Evolutionary conservation across 1,284 basidiomycete species (phyloP), one percentile per base, ranked within the genome.

Genomic region (Trichosporon coremiiforme): DNA sequence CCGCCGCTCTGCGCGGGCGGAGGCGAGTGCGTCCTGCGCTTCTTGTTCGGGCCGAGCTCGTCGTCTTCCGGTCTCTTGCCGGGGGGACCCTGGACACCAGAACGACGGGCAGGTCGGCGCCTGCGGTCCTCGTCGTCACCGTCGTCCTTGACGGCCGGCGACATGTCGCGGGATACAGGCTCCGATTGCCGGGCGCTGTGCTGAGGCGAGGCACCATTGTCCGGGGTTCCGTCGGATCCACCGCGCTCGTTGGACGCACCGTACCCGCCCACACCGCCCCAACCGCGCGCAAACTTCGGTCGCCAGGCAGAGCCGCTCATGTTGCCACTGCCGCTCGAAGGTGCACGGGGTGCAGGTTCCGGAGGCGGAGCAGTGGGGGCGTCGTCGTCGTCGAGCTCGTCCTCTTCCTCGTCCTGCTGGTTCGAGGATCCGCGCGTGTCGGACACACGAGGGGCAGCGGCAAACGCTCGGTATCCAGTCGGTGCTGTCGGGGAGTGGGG

Each of bases 191-290:
- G 63, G 5, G 63, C 63, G 36, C 4, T 64, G 55, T 41, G 64
- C 47, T 7, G 71, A 72, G 8, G 63, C 35, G 45, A 53, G 15
- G 68, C 68, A 12, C 70, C 69, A 9, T 67, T 53, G 12, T 74
- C 73, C 25, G 71, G 70, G 0, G 68, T 71, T 25, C 68, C 74
- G 10, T 74, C 75, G 8, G 75, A 76, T 6, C 75, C 77, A 15
- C 78, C 76, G 31, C 78, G 68, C 64, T 81, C 78, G 57, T 80
- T 80, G 13, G 78, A 79, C 35, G 73, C 72, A 25, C 77, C 79
- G 57, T 78, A 78, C 1, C 77, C 76, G 17, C 73, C 69, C 4
- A 70, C 69, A 25, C 63, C 63, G 50, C 71, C 69, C 77, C 77
- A 74, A 25, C 67, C 62, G 1, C 70, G 41, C 15, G 66, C 53